Base-by-base conservation (phyloP, 768 basidiomycete genomes). In the Boletus insuetus region DNA sequence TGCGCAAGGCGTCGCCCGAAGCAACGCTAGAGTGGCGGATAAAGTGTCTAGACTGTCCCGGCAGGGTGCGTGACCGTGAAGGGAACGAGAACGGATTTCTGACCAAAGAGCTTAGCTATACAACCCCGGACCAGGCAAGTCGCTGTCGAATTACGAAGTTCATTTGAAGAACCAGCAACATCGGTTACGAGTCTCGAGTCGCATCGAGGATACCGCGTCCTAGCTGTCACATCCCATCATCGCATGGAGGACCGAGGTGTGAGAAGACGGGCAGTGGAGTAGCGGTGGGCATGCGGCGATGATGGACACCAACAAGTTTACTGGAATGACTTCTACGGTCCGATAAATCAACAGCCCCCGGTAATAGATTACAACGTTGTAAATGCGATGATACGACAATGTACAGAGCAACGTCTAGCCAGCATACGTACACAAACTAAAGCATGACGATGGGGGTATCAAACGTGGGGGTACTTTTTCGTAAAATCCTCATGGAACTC, bases 31-130 rank as follows among this genome's bases (percentile, higher is more conserved):
- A 96, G 70, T 98, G 95, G 94, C 82, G 92, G 17, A 81, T 96
- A 65, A 94, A 89, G 70, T 97, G 94, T 69, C 66, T 85, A 59
- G 94, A 97, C 69, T 95, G 94, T 72, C 94, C 94, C 60, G 92
- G 93, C 65, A 96, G 94, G 82, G 93, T 92, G 56, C 22, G 61
- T 53, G 35, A 14, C 22, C 22, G 24, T 19, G 12, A 1, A 11
- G 9, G 29, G 16, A 40, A 10, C 17, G n/a, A 9, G 3, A 40
- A 7, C 3, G 19, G 20, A 32, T 39, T 32, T 35, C 44, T 59
- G 24, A 57, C 12, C 9, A 19, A 31, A 5, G 19, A 3, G 13
- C 8, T 14, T 64, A 94, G 86, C 71, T 97, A 54, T 98, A 97
- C 77, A 91, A 88, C 62, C 86, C 93, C 43, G 95, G 95, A 44